Percentiles rank a stretch among this genome's conserved stretches.
Conservation (phyloP, 495 filamentous ascomycete species). For the Tuber aestivum region DNA sequence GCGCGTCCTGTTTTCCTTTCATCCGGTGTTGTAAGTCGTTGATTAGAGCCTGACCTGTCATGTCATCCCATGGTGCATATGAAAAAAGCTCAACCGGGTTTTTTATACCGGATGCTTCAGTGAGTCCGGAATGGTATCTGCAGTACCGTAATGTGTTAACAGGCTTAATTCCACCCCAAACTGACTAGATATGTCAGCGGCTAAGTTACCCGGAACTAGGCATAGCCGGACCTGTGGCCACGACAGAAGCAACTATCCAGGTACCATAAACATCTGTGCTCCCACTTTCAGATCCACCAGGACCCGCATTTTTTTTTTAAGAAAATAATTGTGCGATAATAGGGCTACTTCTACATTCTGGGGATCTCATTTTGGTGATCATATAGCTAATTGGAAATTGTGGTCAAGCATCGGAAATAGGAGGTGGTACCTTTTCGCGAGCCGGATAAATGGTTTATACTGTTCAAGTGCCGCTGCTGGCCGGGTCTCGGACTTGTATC, state of each 20-base stretch:
- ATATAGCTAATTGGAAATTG: background rate
- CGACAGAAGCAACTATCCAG: background rate
- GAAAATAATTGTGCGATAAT: background rate
- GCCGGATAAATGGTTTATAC: slow-evolving; percentile 1
- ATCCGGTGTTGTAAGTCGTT: background rate
- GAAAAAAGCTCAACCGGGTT: background rate
- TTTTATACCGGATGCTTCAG: background rate
- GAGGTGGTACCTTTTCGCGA: background rate
- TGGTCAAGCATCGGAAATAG: background rate
- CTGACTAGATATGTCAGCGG: background rate
- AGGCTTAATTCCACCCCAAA: background rate
- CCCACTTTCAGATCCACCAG: background rate
- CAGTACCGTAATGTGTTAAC: background rate
- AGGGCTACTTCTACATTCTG: background rate
- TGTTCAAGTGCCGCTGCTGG: background rate
- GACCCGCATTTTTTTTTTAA: background rate
- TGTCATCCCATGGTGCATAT: background rate
- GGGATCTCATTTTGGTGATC: background rate
- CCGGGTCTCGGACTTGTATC: background rate
- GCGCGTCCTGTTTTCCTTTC: background rate
- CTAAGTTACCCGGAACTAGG: background rate
- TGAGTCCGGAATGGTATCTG: background rate
- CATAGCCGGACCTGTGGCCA: background rate
- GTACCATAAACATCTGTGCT: background rate
- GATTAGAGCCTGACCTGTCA: background rate